Percentiles rank a stretch among this genome's conserved stretches.
Evolutionary conservation across 2,329 filamentous ascomycete species (phyloP).

Genomic region (Alternaria sp.): DNA sequence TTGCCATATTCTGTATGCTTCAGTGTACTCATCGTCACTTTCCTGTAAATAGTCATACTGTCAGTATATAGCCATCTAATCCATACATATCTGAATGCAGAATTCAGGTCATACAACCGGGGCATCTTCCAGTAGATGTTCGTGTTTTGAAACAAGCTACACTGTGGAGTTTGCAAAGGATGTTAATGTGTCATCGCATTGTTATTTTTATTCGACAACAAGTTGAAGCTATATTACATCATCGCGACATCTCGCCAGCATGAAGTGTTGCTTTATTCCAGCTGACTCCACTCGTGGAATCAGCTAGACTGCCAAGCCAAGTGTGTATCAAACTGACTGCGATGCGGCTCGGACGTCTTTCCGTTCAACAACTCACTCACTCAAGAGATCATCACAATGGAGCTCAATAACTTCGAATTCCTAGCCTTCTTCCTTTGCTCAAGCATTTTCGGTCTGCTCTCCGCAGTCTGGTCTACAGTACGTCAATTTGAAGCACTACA

Average conservation of each 20-base stretch:
- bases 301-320: conserved; percentile 8
- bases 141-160: neutral
- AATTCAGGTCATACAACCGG: neutral
- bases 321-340: neutral
- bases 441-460: conserved; percentile 9
- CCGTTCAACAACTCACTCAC: neutral
- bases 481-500: neutral
- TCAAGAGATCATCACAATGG: conserved; percentile 4
- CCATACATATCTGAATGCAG: neutral
- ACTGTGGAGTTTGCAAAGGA: too few relatives aligned
- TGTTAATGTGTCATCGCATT: neutral
- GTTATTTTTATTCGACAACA: too few relatives aligned
- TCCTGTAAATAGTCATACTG: conserved; percentile 1
- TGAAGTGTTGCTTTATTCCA: neutral
- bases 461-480: conserved; percentile 8
- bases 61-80: neutral
- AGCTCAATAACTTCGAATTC: conserved; percentile 12
- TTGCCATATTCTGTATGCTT: neutral
- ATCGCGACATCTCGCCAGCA: neutral
- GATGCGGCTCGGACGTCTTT: neutral
- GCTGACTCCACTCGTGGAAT: neutral
- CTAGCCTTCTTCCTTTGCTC: conserved; percentile 17
- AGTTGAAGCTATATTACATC: neutral
- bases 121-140: neutral
- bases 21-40: neutral